A percentile compares a stretch with the other conserved stretches of the same genome.
Conservation (phyloP, 768 basidiomycete species). For the Leccinum rimulosum region DNA sequence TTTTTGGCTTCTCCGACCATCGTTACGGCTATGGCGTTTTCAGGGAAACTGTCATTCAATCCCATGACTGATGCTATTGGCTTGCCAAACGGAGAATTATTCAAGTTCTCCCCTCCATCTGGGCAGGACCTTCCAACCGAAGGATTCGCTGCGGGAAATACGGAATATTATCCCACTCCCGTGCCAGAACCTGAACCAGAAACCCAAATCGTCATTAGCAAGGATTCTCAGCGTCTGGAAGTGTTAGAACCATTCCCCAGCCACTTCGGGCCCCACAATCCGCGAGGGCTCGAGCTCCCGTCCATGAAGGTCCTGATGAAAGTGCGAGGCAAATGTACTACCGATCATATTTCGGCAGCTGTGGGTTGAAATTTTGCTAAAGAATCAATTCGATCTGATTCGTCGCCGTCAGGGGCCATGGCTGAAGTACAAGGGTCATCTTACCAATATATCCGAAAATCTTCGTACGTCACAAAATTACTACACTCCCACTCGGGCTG, state of each 20-base stretch:
- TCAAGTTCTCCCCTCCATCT: conserved; percentile 81
- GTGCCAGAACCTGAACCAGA: conserved; percentile 73
- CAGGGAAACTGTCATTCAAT: conserved; percentile 91
- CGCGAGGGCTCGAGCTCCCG: conserved; percentile 71
- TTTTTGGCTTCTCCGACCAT: conserved; percentile 96
- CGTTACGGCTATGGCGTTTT: conserved; percentile 97
- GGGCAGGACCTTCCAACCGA: conserved; percentile 81
- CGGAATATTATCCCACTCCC: conserved; percentile 75
- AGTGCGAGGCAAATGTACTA: conserved; percentile 98
- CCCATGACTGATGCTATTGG: conserved; percentile 75
- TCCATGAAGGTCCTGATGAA: conserved; percentile 82
- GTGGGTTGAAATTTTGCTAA: conserved; percentile 41
- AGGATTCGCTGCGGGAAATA: conserved; percentile 78
- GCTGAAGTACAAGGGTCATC: conserved; percentile 98
- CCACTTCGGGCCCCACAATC: conserved; percentile 57
- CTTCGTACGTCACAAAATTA: conserved; percentile 54
- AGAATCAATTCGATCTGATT: not conserved
- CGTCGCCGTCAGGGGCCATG: conserved; percentile 72
- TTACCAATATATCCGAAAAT: conserved; percentile 96
- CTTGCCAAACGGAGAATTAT: conserved; percentile 68
- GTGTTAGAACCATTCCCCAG: conserved; percentile 80
- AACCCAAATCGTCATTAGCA: conserved; percentile 72
- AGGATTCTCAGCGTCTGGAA: conserved; percentile 83
- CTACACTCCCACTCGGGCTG: not conserved
- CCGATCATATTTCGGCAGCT: conserved; percentile 97